These are phyloP conservation scores for Luvunga scandens DNA, from an alignment of 345 rosid genomes.

Conservation along the genomic window DNA sequence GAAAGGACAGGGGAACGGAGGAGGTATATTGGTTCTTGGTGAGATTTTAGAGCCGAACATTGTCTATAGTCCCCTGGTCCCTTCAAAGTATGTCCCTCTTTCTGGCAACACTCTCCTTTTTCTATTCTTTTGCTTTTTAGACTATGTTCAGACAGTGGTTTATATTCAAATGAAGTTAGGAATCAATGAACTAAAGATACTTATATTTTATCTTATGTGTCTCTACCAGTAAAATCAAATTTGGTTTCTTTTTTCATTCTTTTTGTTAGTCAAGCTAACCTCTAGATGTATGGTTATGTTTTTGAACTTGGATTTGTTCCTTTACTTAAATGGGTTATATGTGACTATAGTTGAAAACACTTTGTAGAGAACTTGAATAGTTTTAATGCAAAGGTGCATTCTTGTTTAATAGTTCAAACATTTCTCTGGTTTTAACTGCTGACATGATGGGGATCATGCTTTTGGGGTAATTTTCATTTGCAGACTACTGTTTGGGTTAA, in stretches of 20 bases:
- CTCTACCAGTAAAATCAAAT: background rate
- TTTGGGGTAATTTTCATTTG: background rate
- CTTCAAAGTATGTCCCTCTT: slow-evolving; percentile 62
- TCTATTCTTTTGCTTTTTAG: background rate
- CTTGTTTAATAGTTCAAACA: background rate
- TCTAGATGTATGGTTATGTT: background rate
- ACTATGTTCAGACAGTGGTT: background rate
- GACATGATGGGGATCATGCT: background rate
- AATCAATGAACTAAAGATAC: background rate
- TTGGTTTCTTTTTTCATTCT: background rate
- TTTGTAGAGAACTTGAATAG: background rate
- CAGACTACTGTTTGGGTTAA: background rate
- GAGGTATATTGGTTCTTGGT: slow-evolving; percentile 95
- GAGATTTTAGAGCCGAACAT: slow-evolving; percentile 90
- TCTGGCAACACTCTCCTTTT: background rate
- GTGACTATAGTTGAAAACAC: background rate
- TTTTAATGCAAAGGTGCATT: background rate
- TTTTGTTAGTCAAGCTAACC: background rate
- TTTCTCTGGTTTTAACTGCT: background rate
- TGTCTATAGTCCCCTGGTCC: slow-evolving; percentile 87
- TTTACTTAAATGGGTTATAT: background rate
- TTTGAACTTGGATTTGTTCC: background rate
- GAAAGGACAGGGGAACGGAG: slow-evolving; percentile 88
- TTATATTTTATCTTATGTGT: background rate
- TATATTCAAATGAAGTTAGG: slow-evolving; percentile 7